A percentile compares a stretch with the other conserved stretches of the same genome.
These are phyloP conservation scores for Colletotrichum zoysiae DNA, from an alignment of 2,329 filamentous ascomycete species.

Conservation along the genomic window DNA sequence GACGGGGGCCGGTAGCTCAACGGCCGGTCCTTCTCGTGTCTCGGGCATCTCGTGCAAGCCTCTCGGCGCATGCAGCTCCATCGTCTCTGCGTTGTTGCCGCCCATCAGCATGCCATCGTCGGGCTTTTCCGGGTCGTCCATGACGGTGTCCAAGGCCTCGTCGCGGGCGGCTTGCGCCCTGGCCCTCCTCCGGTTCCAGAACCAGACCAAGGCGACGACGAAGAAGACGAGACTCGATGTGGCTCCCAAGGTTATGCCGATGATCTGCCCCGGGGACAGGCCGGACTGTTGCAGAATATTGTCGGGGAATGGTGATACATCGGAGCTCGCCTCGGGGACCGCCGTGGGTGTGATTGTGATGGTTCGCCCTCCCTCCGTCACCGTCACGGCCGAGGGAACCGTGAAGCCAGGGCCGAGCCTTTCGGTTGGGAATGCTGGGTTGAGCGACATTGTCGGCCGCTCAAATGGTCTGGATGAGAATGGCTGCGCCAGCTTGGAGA, in stretches of 20 bases:
- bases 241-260: slow-evolving; percentile 38
- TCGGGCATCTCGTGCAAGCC: slow-evolving; percentile 37
- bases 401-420: slow-evolving; percentile 38
- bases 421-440: slow-evolving; percentile 32
- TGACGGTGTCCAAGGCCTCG: slow-evolving; percentile 25
- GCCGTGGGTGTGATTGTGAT: slow-evolving; percentile 26
- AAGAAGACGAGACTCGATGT: slow-evolving; percentile 37
- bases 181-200: slow-evolving; percentile 36
- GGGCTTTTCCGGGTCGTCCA: slow-evolving; percentile 35
- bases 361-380: slow-evolving; percentile 16
- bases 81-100: slow-evolving; percentile 21
- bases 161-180: slow-evolving; percentile 21
- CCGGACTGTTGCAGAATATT: slow-evolving; percentile 40
- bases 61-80: slow-evolving; percentile 31
- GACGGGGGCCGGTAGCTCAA: slow-evolving; percentile 34
- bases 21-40: slow-evolving; percentile 31
- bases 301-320: slow-evolving; percentile 27
- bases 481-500: slow-evolving; percentile 33
- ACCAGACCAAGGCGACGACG: slow-evolving; percentile 36
- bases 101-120: slow-evolving; percentile 22
- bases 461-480: slow-evolving; percentile 18
- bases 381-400: slow-evolving; percentile 26
- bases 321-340: not conserved
- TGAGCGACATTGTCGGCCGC: slow-evolving; percentile 29
- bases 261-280: slow-evolving; percentile 34